Percentiles rank a stretch among this genome's conserved stretches.
Evolutionary conservation across 2,329 filamentous ascomycete species (phyloP).

Genomic region (Fusarium ramigenum): DNA sequence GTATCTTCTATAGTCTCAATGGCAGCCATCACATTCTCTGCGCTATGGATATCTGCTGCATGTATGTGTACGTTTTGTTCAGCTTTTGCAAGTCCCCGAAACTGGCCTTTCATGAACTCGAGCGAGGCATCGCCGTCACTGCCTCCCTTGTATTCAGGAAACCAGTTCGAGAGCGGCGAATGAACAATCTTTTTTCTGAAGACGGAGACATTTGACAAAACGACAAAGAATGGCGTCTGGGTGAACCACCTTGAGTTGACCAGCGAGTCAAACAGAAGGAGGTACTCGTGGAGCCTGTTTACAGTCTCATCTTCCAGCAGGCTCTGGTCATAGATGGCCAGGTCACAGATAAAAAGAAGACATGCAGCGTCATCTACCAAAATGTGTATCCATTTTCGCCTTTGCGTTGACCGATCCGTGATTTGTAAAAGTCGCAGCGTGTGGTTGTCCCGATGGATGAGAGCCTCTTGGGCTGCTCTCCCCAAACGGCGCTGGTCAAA

Average conservation of each 20-base stretch:
- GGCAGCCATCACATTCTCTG: not conserved
- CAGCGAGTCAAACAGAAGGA: not conserved
- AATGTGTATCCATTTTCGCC: not conserved
- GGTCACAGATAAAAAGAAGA: not conserved
- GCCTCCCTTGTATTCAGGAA: not conserved
- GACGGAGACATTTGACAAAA: accelerated
- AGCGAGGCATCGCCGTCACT: not conserved
- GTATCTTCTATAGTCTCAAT: not conserved
- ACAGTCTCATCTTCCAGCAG: not conserved
- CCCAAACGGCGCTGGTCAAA: not conserved
- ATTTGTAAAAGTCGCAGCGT: not conserved
- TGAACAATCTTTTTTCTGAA: not conserved
- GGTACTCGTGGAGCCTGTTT: not conserved
- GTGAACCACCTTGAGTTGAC: not conserved
- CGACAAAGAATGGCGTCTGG: not conserved
- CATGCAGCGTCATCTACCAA: not conserved
- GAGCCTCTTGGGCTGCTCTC: not conserved
- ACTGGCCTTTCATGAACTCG: not conserved
- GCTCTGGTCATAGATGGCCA: not conserved
- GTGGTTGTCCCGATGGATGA: not conserved
- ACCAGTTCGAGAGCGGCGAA: not conserved
- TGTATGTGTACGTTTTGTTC: not conserved
- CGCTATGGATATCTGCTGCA: not conserved
- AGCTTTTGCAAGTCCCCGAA: not conserved
- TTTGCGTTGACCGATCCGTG: not conserved